Evolutionary conservation across 2,329 filamentous ascomycete genomes (phyloP).

Genomic region (Ophiostoma piceae): DNA sequence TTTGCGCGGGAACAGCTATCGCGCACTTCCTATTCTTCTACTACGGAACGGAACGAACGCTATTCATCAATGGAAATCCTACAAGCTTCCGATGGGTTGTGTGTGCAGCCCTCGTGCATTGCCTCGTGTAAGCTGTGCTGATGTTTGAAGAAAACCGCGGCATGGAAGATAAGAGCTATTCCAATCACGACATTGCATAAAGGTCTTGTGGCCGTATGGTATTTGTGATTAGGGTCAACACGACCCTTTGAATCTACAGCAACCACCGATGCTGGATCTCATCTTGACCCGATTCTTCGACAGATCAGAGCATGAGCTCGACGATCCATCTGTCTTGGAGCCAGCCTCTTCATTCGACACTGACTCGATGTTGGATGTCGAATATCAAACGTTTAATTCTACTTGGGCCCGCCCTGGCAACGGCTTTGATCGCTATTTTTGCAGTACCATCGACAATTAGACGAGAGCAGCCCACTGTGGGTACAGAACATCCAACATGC

Average conservation of each 20-base stretch:
- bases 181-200: not conserved
- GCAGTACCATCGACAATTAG: not conserved
- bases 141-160: not conserved
- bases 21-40: not conserved
- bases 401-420: not conserved
- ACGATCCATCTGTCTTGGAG: not conserved
- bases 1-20: not conserved
- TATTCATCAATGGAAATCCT: not conserved
- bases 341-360: not conserved
- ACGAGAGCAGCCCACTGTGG: not conserved
- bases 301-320: not conserved
- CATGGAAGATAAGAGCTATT: not conserved
- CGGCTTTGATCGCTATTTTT: not conserved
- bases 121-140: conserved; percentile 8
- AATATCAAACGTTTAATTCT: not conserved
- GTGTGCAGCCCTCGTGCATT: not conserved
- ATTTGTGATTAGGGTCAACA: not conserved
- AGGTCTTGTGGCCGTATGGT: not conserved
- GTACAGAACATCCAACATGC: not conserved
- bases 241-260: not conserved
- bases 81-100: not conserved
- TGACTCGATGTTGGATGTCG: not conserved
- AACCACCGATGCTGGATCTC: not conserved
- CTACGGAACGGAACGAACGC: conserved; percentile 4
- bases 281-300: not conserved